Evolutionary conservation across 768 basidiomycete genomes (phyloP), one percentile per base, ranked within the genome.

Genomic region (Thelephora aurantiotincta): DNA sequence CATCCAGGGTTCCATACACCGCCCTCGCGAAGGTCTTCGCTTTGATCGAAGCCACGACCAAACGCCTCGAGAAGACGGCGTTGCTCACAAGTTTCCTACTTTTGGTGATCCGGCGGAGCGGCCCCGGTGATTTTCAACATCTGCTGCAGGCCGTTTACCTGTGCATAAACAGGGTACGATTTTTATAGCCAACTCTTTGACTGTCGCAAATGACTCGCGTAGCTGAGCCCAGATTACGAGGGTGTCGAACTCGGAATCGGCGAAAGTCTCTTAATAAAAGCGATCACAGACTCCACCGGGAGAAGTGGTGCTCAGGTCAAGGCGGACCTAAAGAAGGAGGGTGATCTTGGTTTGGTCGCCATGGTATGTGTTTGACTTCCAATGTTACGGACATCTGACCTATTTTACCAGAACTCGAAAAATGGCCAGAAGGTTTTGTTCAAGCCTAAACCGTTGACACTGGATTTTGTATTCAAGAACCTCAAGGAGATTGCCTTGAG

Each of bases 211-310:
- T 12, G 6, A 13, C 44, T 11, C 42, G 43, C 30, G 26, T 60
- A 97, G 93, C 62, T 98, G 48, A 82, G 90, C 55, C 93, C 96
- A 13, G 96, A 98, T 61, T 98, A 98, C 62, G 70, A 88, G 50
- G 93, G 94, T 23, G 71, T 97, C 46, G 94, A 99, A 61, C 75
- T 99, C 1, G 96, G 96, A 30, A 93, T 98, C 49, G 96, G 94
- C 14, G 96, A 99, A 62, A 88, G 84, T 54, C 66, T 98, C 16
- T 72, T 99, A 34, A 76, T 96, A 59, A 98, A 97, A 58, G 92
- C 96, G 13, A 98, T 99, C 51, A 84, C 78, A 35, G 87, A 96
- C 60, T 90, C 90, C 3, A 94, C 92, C 0, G 96, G 94, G n/a
- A 75, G 96, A 49, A 90, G 80, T 53, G 62, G 78, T 35, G 70